Evolutionary conservation across 345 rosid species (phyloP).

Genomic region (Euphorbia pulcherrima): DNA sequence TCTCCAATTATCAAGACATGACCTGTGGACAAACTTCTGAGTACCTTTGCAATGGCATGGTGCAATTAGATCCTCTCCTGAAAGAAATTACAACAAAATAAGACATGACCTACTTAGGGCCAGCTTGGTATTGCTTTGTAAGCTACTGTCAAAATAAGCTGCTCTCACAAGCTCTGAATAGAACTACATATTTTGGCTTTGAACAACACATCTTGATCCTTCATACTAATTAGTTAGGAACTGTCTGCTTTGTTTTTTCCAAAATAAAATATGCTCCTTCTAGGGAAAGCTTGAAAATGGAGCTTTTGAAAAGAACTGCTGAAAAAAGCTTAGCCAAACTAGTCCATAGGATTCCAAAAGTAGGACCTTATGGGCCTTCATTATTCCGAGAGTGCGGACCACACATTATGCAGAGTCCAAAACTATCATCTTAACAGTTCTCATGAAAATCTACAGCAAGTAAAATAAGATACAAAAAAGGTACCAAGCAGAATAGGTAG

Average conservation of each 20-base stretch:
- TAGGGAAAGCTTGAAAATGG: too few species aligned
- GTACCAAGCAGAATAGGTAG: constrained; percentile 19
- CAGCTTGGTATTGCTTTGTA: too few species aligned
- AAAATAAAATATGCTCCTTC: too few species aligned
- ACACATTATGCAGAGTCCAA: not conserved
- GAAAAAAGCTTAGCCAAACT: too few species aligned
- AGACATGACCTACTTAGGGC: constrained; percentile 16
- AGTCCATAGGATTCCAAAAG: constrained; percentile 9
- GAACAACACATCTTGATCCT: too few species aligned
- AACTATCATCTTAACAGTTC: not conserved
- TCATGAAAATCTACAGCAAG: constrained; percentile 13
- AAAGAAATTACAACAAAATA: constrained; percentile 22
- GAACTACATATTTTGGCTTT: too few species aligned
- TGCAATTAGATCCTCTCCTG: constrained; percentile 91
- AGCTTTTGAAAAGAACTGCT: too few species aligned
- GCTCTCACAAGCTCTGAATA: too few species aligned
- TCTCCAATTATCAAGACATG: constrained; percentile 97
- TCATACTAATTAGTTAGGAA: too few species aligned
- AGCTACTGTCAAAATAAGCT: too few species aligned
- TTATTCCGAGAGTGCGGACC: not conserved
- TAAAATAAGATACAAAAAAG: constrained; percentile 16
- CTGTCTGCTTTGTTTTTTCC: too few species aligned
- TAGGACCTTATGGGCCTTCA: not conserved
- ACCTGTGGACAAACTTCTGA: constrained; percentile 94
- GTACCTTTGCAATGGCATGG: constrained; percentile 99